These are phyloP conservation scores for Penium margaritaceum DNA, from an alignment of 139 green algal genomes.

Conservation along the genomic window DNA sequence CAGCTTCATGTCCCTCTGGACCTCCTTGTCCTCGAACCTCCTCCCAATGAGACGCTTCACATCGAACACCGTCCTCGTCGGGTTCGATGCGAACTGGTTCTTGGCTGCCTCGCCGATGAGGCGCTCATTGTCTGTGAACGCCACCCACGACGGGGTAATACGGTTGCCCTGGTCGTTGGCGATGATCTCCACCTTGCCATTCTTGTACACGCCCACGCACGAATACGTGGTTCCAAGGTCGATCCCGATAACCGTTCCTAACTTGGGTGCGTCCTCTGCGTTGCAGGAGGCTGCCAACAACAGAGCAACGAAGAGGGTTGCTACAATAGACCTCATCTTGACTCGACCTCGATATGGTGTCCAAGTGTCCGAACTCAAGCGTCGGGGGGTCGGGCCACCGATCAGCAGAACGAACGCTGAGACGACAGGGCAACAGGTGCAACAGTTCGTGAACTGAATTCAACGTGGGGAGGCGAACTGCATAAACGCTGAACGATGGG, in stretches of 20 bases:
- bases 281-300: too few species aligned
- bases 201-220: constrained; percentile 98
- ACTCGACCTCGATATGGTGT: too few species aligned
- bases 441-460: too few species aligned
- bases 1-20: constrained; percentile 92
- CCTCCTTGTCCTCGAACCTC: constrained; percentile 82
- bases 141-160: constrained; percentile 97
- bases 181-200: constrained; percentile 95
- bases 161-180: constrained; percentile 97
- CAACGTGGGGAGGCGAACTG: too few species aligned
- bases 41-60: constrained; percentile 94
- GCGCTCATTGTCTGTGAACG: constrained; percentile 99
- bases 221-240: constrained; percentile 97
- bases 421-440: too few species aligned
- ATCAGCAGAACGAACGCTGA: too few species aligned
- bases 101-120: constrained; percentile 94
- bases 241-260: constrained; percentile 82
- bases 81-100: constrained; percentile 94
- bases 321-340: too few species aligned
- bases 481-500: too few species aligned
- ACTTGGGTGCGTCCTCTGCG: constrained; percentile 37
- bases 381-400: too few species aligned
- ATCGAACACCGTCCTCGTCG: constrained; percentile 86
- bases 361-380: too few species aligned
- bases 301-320: too few species aligned